phyloP scores from a whole-genome alignment of 768 basidiomycete genomes.

The Chiua virens region DNA sequence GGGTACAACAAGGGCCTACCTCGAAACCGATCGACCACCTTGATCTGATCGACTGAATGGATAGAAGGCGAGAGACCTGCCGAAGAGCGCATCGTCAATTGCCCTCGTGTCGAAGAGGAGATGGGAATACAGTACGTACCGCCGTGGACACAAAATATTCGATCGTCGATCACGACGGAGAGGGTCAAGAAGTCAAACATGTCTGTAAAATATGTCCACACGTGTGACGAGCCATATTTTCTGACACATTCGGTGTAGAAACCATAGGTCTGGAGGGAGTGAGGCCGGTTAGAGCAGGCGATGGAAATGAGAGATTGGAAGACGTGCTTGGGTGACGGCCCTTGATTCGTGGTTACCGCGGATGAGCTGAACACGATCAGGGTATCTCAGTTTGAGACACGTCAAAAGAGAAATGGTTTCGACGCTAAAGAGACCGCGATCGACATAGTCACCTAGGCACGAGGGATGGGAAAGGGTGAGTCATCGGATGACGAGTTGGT shows the following conservation, averaged over 20 bases:
- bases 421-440: slow-evolving; percentile 95
- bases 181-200: slow-evolving; percentile 99
- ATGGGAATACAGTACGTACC: slow-evolving; percentile 46
- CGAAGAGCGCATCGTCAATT: slow-evolving; percentile 7
- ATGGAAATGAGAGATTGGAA: background rate
- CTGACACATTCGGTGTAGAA: slow-evolving; percentile 98
- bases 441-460: slow-evolving; percentile 99
- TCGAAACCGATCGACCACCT: slow-evolving; percentile 97
- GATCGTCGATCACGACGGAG: slow-evolving; percentile 97
- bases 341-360: slow-evolving; percentile 97
- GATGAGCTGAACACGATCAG: slow-evolving; percentile 94
- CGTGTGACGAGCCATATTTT: slow-evolving; percentile 93
- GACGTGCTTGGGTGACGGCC: slow-evolving; percentile 93
- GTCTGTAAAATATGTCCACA: slow-evolving; percentile 99
- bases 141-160: slow-evolving; percentile 98
- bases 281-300: slow-evolving; percentile 14
- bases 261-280: slow-evolving; percentile 78
- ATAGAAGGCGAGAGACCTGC: slow-evolving; percentile 95
- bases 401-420: slow-evolving; percentile 97
- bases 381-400: slow-evolving; percentile 95
- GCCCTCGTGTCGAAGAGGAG: background rate
- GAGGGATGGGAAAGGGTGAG: slow-evolving; percentile 4
- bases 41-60: slow-evolving; percentile 99
- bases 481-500: background rate
- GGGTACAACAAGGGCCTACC: slow-evolving; percentile 60